Conservation (phyloP, 805 yeast genomes). For the Saccharomycopsis sp. region DNA sequence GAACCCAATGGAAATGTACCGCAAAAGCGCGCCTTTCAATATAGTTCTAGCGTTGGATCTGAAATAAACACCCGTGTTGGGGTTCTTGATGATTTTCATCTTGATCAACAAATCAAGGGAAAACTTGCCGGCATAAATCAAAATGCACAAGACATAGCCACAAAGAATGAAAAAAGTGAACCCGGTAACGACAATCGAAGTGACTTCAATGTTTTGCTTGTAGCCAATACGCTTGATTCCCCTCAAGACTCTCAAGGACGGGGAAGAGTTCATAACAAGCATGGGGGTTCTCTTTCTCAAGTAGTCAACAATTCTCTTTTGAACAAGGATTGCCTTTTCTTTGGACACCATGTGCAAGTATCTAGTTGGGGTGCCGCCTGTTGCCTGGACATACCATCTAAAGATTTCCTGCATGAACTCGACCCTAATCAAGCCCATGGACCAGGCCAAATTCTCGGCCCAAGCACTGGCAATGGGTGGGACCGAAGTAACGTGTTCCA, state of each 20-base stretch:
- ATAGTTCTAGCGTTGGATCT: conserved; percentile 48
- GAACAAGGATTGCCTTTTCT: conserved; percentile 48
- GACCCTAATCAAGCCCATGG: conserved; percentile 80
- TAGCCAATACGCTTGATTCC: conserved; percentile 83
- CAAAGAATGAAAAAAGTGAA: conserved; percentile 76
- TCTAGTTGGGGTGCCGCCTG: conserved; percentile 79
- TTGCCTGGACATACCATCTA: conserved; percentile 77
- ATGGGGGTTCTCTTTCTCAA: conserved; percentile 31
- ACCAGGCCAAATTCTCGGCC: conserved; percentile 91
- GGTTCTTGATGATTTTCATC: conserved; percentile 38
- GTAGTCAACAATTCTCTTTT: conserved; percentile 43
- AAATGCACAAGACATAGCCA: conserved; percentile 60
- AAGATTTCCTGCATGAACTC: conserved; percentile 77
- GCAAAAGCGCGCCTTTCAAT: conserved; percentile 68
- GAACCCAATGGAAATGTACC: conserved; percentile 78
- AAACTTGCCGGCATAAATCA: conserved; percentile 48
- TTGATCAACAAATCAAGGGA: conserved; percentile 39
- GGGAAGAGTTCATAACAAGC: conserved; percentile 38
- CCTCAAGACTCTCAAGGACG: conserved; percentile 59
- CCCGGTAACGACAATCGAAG: conserved; percentile 78
- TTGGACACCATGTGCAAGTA: conserved; percentile 49
- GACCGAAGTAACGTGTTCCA: conserved; percentile 76
- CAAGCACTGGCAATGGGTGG: conserved; percentile 93
- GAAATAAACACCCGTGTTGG: conserved; percentile 39
- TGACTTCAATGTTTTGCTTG: conserved; percentile 67